Base-by-base conservation (phyloP, 2,329 filamentous ascomycete genomes). In the Fusarium sp. region DNA sequence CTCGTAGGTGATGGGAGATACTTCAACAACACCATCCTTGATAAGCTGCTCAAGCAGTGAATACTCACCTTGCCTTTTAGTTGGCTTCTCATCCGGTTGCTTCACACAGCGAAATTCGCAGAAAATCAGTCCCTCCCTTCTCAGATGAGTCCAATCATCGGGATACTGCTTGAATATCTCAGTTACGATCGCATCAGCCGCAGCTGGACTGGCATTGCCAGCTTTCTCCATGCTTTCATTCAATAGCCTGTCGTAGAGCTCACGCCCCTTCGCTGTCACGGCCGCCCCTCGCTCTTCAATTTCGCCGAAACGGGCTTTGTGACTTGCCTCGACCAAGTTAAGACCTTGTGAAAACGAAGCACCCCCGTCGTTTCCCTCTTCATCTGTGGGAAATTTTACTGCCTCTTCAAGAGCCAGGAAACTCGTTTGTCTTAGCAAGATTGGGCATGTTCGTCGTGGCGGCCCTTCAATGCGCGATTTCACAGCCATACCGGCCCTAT, bases 391-490 rank as follows among this genome's bases (percentile, higher is more conserved):
- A 60, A 86, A 86, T 10, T 75, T 73, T 9, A 86, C 80, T 0
- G 73, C 73, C 65, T 87, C 85, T 52, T 85, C 80, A 0, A 86
- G 69, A 0, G 84, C 84, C 3, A 82, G 76, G 59, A 87, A 87
- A 61, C 85, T 87, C 1, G 85, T 87, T 64, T 87, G 85, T 0
- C 84, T 78, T 7, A 87, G 73, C 3, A 87, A 76, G 13, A 87
- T 83, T 0, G 80, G 80, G 40, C 80, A 84, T 5, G 67, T 60
- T 5, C 84, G 75, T 5, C 59, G 53, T 0, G 85, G 84, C 1
- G 85, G 84, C 0, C 85, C 85, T 62, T 87, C 85, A 36, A 87
- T 84, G 1, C 80, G 74, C 3, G 82, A 79, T 60, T 87, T 87
- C 10, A 31, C 28, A 10, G 28, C 28, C 28, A 31, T 1, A 78